Conservation (phyloP, 805 yeast genomes). For the Pachysolen tannophilus region DNA sequence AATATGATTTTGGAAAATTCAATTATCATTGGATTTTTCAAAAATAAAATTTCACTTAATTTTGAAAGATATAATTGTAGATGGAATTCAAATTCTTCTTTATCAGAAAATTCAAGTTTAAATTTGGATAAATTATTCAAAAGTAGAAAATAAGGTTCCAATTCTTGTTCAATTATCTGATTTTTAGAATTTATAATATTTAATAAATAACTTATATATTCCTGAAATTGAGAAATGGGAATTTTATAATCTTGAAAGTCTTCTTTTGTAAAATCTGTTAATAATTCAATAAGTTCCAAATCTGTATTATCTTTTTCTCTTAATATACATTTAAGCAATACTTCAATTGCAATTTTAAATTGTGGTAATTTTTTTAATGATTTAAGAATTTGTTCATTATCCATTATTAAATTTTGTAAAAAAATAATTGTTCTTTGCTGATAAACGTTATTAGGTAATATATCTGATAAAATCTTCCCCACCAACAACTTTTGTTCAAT, state of each 20-base stretch:
- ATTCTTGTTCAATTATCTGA: neutral
- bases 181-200: neutral
- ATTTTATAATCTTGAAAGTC: neutral
- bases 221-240: neutral
- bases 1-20: too few relatives aligned
- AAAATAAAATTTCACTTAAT: neutral
- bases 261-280: neutral
- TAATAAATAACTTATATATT: neutral
- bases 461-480: too few relatives aligned
- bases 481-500: neutral
- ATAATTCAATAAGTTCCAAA: too few relatives aligned
- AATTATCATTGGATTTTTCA: too few relatives aligned
- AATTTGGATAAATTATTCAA: neutral
- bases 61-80: neutral
- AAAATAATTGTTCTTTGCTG: neutral
- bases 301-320: neutral
- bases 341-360: neutral
- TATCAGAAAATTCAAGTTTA: too few relatives aligned
- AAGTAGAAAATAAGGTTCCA: neutral
- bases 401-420: neutral
- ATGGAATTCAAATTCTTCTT: neutral
- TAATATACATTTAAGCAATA: too few relatives aligned
- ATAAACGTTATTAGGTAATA: too few relatives aligned
- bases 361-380: neutral
- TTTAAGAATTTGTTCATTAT: neutral